A percentile compares a stretch with the other conserved stretches of the same genome.
Conservation (phyloP, 371 early-diverging fungal species). For the Zopfochytrium polystomum region DNA sequence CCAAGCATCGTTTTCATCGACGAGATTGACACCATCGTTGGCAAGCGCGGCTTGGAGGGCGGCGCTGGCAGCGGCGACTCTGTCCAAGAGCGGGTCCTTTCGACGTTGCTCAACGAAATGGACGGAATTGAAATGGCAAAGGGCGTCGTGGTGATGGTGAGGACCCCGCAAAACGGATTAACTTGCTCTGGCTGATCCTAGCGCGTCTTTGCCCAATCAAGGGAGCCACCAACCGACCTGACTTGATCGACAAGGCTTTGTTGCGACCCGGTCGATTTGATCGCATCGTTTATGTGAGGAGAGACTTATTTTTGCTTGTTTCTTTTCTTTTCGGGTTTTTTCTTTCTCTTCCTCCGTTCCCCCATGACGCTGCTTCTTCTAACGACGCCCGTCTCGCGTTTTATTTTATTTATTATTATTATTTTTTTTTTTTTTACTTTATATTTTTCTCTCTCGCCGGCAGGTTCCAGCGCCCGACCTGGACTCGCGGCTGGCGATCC, state of each 20-base stretch:
- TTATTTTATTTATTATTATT: too few species aligned
- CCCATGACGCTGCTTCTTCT: too few species aligned
- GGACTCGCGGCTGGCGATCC: conserved; percentile 73
- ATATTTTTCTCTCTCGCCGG: conserved; percentile 1
- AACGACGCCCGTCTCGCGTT: too few species aligned
- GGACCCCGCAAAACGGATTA: conserved; percentile 7
- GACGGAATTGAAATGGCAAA: conserved; percentile 85
- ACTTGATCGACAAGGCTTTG: conserved; percentile 91
- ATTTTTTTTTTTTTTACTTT: conserved; percentile 1
- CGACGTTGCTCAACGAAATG: conserved; percentile 95
- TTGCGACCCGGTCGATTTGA: conserved; percentile 96
- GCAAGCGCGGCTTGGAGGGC: conserved; percentile 51
- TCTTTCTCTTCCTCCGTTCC: background rate
- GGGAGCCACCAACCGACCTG: conserved; percentile 98
- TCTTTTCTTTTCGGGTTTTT: too few species aligned
- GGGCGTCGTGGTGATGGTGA: conserved; percentile 75
- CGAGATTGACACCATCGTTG: conserved; percentile 65
- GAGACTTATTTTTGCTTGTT: background rate
- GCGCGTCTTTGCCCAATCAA: conserved; percentile 16
- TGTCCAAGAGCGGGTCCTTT: conserved; percentile 84
- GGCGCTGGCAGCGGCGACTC: conserved; percentile 57
- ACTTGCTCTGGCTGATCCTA: too few species aligned
- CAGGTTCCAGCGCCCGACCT: conserved; percentile 85
- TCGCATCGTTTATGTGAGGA: conserved; percentile 75
- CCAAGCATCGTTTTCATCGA: conserved; percentile 95